Conservation (phyloP, 345 rosid genomes). For the Reutealis trisperma region DNA sequence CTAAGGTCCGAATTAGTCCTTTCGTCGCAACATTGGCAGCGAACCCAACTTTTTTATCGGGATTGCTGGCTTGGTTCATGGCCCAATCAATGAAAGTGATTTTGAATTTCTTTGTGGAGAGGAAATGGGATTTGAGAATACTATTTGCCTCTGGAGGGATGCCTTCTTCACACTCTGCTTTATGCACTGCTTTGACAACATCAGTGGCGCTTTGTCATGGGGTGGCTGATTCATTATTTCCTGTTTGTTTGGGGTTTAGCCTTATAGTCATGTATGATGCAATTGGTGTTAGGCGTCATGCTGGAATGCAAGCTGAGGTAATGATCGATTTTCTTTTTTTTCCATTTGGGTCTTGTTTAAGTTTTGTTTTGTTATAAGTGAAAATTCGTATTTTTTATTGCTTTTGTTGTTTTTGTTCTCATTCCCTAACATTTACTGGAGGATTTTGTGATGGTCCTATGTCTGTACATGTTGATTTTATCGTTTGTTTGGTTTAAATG, state of each 20-base stretch:
- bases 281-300: slow-evolving; percentile 92
- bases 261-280: slow-evolving; percentile 97
- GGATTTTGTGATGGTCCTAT: not conserved
- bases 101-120: slow-evolving; percentile 80
- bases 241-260: slow-evolving; percentile 93
- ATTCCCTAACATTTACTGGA: not conserved
- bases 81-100: slow-evolving; percentile 76
- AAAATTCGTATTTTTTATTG: not conserved
- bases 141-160: slow-evolving; percentile 84
- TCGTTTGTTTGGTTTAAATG: not conserved
- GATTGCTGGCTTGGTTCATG: slow-evolving; percentile 66
- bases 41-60: slow-evolving; percentile 87
- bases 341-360: not conserved
- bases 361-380: not conserved
- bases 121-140: slow-evolving; percentile 84
- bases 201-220: slow-evolving; percentile 93
- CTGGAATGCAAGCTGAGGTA: slow-evolving; percentile 99
- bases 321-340: slow-evolving; percentile 3
- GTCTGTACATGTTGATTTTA: not conserved
- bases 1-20: slow-evolving; percentile 73
- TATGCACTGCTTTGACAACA: slow-evolving; percentile 89
- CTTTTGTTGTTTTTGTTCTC: not conserved
- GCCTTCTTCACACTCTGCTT: slow-evolving; percentile 94
- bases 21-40: slow-evolving; percentile 72
- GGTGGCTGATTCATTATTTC: slow-evolving; percentile 81